These are phyloP conservation scores for Acer negundo DNA, from an alignment of 345 rosid species.

Conservation along the genomic window DNA sequence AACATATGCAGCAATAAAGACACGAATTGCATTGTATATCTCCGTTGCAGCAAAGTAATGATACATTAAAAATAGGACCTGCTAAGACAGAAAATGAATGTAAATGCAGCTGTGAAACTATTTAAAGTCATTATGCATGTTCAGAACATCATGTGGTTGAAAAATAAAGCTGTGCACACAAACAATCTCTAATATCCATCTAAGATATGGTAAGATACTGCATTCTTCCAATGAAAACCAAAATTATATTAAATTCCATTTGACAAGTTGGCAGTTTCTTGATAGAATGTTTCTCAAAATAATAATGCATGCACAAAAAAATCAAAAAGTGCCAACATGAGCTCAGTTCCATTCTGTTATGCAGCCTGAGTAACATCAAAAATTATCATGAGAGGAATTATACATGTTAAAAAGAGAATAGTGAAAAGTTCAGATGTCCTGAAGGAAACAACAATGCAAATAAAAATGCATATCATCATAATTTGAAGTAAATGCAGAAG, in stretches of 20 bases:
- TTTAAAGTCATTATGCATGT: neutral
- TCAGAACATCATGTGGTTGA: neutral
- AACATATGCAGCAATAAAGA: slow-evolving; percentile 96
- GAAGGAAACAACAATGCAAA: slow-evolving; percentile 4
- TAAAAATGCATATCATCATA: neutral
- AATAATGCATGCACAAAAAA: neutral
- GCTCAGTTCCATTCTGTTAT: neutral
- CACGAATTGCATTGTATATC: slow-evolving; percentile 90
- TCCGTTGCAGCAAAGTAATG: slow-evolving; percentile 98
- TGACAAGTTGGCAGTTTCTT: neutral
- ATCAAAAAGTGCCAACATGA: neutral
- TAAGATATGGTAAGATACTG: neutral
- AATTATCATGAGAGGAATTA: neutral
- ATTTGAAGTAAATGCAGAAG: neutral
- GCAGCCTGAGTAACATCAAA: neutral
- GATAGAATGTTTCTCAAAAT: slow-evolving; percentile 3
- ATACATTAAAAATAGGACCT: slow-evolving; percentile 96
- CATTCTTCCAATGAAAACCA: neutral
- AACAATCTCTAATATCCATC: slow-evolving; percentile 12
- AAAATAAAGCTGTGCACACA: slow-evolving; percentile 8
- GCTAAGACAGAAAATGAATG: slow-evolving; percentile 24
- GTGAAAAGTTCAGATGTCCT: neutral
- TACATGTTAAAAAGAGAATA: neutral
- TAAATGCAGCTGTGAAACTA: slow-evolving; percentile 9
- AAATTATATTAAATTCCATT: neutral